These are phyloP conservation scores for Neopestalotiopsis sp. DNA, from an alignment of 2,329 filamentous ascomycete genomes.

Conservation along the genomic window DNA sequence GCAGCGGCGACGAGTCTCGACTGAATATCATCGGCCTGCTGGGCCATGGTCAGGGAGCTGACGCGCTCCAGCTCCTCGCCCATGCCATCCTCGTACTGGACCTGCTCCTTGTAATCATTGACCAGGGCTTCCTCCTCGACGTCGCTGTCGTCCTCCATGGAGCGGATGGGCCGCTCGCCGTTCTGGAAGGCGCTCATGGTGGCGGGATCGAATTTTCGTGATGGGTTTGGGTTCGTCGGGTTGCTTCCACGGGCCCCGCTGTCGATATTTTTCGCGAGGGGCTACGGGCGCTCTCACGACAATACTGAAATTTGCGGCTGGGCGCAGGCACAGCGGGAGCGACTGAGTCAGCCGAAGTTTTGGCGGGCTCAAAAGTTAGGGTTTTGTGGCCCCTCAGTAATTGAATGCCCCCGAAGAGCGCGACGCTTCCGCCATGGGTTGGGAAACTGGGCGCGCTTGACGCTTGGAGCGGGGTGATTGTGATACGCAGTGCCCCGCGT, in stretches of 20 bases:
- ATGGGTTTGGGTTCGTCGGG: neutral
- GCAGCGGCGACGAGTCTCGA: conserved; percentile 89
- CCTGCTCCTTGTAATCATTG: conserved; percentile 95
- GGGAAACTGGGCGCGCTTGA: neutral
- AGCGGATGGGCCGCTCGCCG: conserved; percentile 62
- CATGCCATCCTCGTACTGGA: conserved; percentile 89
- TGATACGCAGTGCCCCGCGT: conserved; percentile 7
- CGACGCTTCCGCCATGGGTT: no score
- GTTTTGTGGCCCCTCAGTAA: conserved; percentile 18
- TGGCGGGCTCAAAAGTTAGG: conserved; percentile 18
- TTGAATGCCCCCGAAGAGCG: neutral
- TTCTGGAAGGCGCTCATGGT: conserved; percentile 69
- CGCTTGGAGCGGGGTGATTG: conserved; percentile 10
- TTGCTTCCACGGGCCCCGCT: conserved; percentile 11
- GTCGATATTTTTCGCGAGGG: conserved; percentile 17
- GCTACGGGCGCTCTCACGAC: conserved; percentile 4
- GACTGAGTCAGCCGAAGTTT: conserved; percentile 14
- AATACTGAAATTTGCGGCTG: conserved; percentile 10
- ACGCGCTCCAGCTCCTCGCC: conserved; percentile 76
- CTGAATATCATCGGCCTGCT: conserved; percentile 89
- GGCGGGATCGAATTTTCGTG: conserved; percentile 21
- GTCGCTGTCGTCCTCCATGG: conserved; percentile 83
- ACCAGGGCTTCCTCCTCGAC: conserved; percentile 95
- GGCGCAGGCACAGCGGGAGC: neutral
- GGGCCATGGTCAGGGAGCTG: conserved; percentile 70